phyloP scores from a whole-genome alignment of 768 basidiomycete species.

The Pleurotus ostreatus region DNA sequence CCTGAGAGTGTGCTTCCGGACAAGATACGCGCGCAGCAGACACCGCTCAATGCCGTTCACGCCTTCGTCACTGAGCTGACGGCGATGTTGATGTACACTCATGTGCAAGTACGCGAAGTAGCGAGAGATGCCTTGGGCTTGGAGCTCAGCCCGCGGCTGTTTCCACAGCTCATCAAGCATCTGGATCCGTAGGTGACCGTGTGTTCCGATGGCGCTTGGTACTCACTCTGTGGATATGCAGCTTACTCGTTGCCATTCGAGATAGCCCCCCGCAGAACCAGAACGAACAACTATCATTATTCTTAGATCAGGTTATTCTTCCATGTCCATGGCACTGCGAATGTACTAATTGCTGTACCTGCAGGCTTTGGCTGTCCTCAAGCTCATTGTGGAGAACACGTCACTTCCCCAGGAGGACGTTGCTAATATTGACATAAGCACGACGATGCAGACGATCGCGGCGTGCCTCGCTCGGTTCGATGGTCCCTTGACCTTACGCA shows the following conservation, averaged over 20 bases:
- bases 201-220: not conserved
- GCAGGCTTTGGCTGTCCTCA: slow-evolving; percentile 73
- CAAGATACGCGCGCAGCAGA: slow-evolving; percentile 59
- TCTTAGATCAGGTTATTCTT: slow-evolving; percentile 67
- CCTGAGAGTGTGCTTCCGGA: slow-evolving; percentile 63
- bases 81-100: slow-evolving; percentile 60
- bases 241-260: not conserved
- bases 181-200: slow-evolving; percentile 61
- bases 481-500: slow-evolving; percentile 49
- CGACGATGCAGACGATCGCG: slow-evolving; percentile 55
- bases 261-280: slow-evolving; percentile 14
- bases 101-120: slow-evolving; percentile 67
- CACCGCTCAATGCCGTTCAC: slow-evolving; percentile 55
- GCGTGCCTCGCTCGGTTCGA: slow-evolving; percentile 62
- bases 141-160: slow-evolving; percentile 71
- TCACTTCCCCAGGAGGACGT: slow-evolving; percentile 55
- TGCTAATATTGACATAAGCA: slow-evolving; percentile 59
- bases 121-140: slow-evolving; percentile 77
- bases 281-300: slow-evolving; percentile 40
- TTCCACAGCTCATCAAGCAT: slow-evolving; percentile 61
- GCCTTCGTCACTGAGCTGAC: slow-evolving; percentile 67
- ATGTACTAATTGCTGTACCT: not conserved
- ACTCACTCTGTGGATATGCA: slow-evolving; percentile 4
- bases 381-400: slow-evolving; percentile 73
- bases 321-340: not conserved